phyloP scores from a whole-genome alignment of 257 asterid species.

The Avicennia marina region DNA sequence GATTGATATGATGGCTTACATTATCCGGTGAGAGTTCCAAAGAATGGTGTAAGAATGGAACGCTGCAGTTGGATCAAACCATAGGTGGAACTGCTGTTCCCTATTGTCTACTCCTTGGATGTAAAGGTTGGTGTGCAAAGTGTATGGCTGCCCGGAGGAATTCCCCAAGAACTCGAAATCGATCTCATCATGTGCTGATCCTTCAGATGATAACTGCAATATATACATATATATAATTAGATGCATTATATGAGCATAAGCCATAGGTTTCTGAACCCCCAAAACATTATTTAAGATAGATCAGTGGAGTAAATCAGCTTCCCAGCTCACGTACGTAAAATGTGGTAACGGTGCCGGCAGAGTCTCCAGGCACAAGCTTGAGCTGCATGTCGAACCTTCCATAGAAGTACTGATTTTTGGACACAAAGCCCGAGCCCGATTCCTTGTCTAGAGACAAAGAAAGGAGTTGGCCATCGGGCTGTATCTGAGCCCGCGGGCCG shows the following conservation, averaged over 20 bases:
- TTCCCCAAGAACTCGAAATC: constrained; percentile 68
- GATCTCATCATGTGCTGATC: constrained; percentile 51
- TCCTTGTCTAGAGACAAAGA: constrained; percentile 48
- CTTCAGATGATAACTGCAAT: constrained; percentile 43
- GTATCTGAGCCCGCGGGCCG: constrained; percentile 35
- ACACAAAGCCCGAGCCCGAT: constrained; percentile 65
- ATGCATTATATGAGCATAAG: not conserved
- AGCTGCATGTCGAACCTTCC: constrained; percentile 57
- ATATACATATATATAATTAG: not conserved
- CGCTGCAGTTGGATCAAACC: constrained; percentile 56
- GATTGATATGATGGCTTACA: too few species aligned
- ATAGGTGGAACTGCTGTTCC: constrained; percentile 64
- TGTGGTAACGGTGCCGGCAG: constrained; percentile 77
- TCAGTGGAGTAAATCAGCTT: too few species aligned
- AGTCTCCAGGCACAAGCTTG: constrained; percentile 55
- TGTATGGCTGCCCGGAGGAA: constrained; percentile 46
- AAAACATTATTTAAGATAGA: too few species aligned
- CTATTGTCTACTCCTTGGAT: constrained; percentile 41
- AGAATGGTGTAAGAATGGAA: constrained; percentile 61
- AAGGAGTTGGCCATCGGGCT: constrained; percentile 37
- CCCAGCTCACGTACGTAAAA: constrained; percentile 41
- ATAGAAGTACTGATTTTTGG: constrained; percentile 36
- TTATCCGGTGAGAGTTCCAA: constrained; percentile 49
- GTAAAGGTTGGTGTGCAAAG: constrained; percentile 51
- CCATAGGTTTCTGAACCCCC: too few species aligned